Evolutionary conservation across 1,284 basidiomycete species (phyloP).

Genomic region (Cutaneotrichosporon cavernicola): DNA sequence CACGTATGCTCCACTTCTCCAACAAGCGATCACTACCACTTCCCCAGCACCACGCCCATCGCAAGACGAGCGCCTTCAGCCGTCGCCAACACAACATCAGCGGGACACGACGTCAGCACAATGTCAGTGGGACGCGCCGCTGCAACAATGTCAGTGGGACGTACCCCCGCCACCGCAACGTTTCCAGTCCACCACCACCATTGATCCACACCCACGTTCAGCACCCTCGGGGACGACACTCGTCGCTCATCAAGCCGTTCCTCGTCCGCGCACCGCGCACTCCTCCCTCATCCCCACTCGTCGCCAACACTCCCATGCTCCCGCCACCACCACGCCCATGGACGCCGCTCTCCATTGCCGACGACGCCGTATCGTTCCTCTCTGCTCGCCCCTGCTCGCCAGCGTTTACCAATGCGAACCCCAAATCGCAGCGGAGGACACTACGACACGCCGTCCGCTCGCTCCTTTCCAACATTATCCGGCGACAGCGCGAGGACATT

Average conservation of each 20-base stretch:
- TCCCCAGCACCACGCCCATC: conserved; percentile 11
- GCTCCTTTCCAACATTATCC: conserved; percentile 25
- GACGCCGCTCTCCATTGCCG: not conserved
- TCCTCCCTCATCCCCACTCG: not conserved
- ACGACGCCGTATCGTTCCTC: not conserved
- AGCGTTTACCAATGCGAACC: not conserved
- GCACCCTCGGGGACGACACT: not conserved
- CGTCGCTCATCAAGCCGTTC: conserved; percentile 10
- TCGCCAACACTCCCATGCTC: not conserved
- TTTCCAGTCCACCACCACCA: not conserved
- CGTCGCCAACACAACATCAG: not conserved
- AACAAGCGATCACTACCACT: not conserved
- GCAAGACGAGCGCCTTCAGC: conserved; percentile 8
- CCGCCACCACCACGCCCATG: not conserved
- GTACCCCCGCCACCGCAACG: not conserved
- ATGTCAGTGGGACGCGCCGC: not conserved
- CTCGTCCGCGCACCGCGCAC: not conserved
- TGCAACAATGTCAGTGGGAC: not conserved
- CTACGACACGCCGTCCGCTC: conserved; percentile 36
- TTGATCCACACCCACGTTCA: conserved; percentile 6
- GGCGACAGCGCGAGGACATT: conserved; percentile 9
- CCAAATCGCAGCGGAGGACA: conserved; percentile 23
- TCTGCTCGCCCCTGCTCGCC: not conserved
- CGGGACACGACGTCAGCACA: not conserved
- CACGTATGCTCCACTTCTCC: not conserved